Conservation (phyloP, 2,329 filamentous ascomycete genomes). For the Ophiostoma novo-ulmi region DNA sequence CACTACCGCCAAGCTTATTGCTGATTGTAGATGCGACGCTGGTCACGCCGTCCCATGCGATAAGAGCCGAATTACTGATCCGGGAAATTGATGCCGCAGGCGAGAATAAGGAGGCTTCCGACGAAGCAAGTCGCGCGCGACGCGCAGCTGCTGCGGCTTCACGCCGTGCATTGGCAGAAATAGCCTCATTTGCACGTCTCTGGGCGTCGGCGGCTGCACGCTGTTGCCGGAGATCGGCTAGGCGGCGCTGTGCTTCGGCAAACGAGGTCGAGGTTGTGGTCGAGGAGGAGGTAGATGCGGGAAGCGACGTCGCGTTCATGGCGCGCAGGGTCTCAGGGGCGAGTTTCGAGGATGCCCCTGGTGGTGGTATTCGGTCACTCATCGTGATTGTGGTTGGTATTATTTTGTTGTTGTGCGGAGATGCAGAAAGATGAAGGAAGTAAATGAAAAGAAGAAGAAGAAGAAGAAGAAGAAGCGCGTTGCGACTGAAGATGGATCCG, state of each 20-base stretch:
- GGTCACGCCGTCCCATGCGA: conserved; percentile 61
- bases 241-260: conserved; percentile 80
- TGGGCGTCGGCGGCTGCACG: conserved; percentile 68
- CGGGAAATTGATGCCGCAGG: conserved; percentile 35
- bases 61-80: conserved; percentile 51
- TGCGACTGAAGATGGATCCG: neutral
- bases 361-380: conserved; percentile 22
- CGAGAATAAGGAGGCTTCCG: neutral
- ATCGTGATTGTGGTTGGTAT: conserved; percentile 8
- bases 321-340: conserved; percentile 11
- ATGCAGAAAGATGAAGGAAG: neutral
- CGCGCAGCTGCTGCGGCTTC: conserved; percentile 34
- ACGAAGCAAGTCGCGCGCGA: conserved; percentile 38
- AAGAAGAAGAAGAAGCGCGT: neutral
- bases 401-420: neutral
- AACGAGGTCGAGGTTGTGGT: conserved; percentile 48
- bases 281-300: conserved; percentile 2
- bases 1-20: neutral
- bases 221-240: conserved; percentile 71
- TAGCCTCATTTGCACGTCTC: conserved; percentile 51
- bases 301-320: conserved; percentile 12
- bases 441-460: neutral
- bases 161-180: conserved; percentile 26
- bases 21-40: conserved; percentile 3
- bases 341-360: conserved; percentile 6